A percentile compares a stretch with the other conserved stretches of the same genome.
These are phyloP conservation scores for Westerdykella aurantiaca DNA, from an alignment of 2,329 filamentous ascomycete genomes.

Conservation along the genomic window DNA sequence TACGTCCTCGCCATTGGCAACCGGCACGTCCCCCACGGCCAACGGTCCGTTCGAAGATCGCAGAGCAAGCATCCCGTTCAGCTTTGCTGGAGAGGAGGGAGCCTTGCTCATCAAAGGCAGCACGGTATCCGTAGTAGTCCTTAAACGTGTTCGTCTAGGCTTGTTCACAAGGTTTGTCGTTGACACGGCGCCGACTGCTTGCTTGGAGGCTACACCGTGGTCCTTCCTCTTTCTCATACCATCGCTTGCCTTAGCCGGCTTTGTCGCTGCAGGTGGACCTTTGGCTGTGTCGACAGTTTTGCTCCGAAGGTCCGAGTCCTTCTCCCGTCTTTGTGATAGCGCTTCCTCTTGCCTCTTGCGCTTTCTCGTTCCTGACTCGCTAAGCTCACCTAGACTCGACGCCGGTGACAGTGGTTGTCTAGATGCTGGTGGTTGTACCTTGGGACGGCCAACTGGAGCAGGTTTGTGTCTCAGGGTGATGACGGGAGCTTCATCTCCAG, in stretches of 20 bases:
- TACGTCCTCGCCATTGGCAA: slow-evolving; percentile 20
- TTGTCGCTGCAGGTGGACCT: too few relatives aligned
- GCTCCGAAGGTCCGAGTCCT: too few relatives aligned
- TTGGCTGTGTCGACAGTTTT: too few relatives aligned
- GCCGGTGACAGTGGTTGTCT: slow-evolving; percentile 7
- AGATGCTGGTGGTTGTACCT: background rate
- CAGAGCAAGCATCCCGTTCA: slow-evolving; percentile 29
- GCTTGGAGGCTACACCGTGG: too few relatives aligned
- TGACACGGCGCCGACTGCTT: too few relatives aligned
- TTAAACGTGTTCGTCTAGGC: slow-evolving; percentile 22
- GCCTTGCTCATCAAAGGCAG: slow-evolving; percentile 19
- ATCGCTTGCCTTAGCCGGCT: too few relatives aligned
- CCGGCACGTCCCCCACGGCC: slow-evolving; percentile 8
- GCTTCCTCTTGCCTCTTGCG: slow-evolving; percentile 20
- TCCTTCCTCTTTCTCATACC: too few relatives aligned
- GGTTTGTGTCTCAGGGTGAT: slow-evolving; percentile 9
- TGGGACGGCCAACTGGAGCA: background rate
- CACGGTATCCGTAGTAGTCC: slow-evolving; percentile 15
- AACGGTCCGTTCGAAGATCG: slow-evolving; percentile 13
- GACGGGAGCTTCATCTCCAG: slow-evolving; percentile 18
- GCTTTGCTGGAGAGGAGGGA: slow-evolving; percentile 29
- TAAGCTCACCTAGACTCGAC: slow-evolving; percentile 10
- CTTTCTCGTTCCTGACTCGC: slow-evolving; percentile 12
- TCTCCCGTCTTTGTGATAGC: too few relatives aligned
- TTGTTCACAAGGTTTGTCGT: slow-evolving; percentile 11